Conservation (phyloP, 1,284 basidiomycete species). For the Puccinia polysora region DNA sequence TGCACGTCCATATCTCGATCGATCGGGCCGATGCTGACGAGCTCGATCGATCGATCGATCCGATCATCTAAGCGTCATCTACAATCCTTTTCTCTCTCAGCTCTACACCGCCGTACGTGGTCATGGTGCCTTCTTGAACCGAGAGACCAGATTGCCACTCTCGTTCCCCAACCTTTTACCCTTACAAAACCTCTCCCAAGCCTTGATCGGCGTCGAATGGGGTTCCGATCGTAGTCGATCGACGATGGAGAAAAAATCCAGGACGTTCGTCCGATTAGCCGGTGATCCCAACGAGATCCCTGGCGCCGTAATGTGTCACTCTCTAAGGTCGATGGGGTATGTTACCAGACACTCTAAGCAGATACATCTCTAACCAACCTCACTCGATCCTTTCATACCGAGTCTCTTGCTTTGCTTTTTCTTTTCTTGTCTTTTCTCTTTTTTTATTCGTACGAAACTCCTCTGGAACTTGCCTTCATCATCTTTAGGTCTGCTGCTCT, state of each 20-base stretch:
- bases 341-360: neutral
- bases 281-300: slow-evolving; percentile 65
- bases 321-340: slow-evolving; percentile 73
- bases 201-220: slow-evolving; percentile 84
- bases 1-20: too few relatives aligned
- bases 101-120: slow-evolving; percentile 75
- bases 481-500: slow-evolving; percentile 50
- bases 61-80: slow-evolving; percentile 66
- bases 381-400: slow-evolving; percentile 4
- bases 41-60: too few relatives aligned
- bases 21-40: too few relatives aligned
- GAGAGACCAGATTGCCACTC: slow-evolving; percentile 62
- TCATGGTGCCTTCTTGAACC: slow-evolving; percentile 71
- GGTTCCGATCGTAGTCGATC: slow-evolving; percentile 70
- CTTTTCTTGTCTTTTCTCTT: too few relatives aligned
- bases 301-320: slow-evolving; percentile 81
- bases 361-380: too few relatives aligned
- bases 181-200: slow-evolving; percentile 69
- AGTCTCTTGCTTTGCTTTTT: slow-evolving; percentile 38
- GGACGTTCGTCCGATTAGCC: slow-evolving; percentile 69
- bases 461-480: neutral
- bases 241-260: slow-evolving; percentile 64
- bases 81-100: slow-evolving; percentile 84
- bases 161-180: slow-evolving; percentile 65
- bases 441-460: too few relatives aligned